phyloP scores from a whole-genome alignment of 768 basidiomycete species.

The Phlegmacium glaucopus region DNA sequence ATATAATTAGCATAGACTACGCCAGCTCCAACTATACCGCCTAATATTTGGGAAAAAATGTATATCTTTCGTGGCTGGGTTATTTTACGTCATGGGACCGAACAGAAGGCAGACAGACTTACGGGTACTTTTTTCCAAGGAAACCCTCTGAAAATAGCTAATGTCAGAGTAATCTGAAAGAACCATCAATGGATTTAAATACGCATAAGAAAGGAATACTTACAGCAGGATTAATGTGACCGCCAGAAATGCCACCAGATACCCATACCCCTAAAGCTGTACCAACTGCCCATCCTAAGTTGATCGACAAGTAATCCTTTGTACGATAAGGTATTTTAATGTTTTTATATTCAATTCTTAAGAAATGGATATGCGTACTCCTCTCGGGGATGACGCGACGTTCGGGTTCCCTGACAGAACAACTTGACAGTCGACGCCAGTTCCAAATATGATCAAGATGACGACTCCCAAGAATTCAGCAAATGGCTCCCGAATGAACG shows the following conservation, averaged over 20 bases:
- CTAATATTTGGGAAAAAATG: constrained; percentile 52
- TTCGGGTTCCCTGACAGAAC: constrained; percentile 42
- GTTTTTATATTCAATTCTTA: neutral
- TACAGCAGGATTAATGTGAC: constrained; percentile 74
- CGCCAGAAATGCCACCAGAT: constrained; percentile 63
- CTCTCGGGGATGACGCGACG: constrained; percentile 48
- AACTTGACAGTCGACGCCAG: constrained; percentile 55
- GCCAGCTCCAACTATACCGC: constrained; percentile 54
- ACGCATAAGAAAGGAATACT: constrained; percentile 11
- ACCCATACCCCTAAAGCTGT: constrained; percentile 69
- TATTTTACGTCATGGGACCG: neutral
- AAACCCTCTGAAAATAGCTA: constrained; percentile 69
- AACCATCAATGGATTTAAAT: constrained; percentile 1
- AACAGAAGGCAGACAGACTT: constrained; percentile 1
- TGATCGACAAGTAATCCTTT: constrained; percentile 46
- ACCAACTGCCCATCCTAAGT: constrained; percentile 57
- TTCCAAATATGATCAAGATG: constrained; percentile 57
- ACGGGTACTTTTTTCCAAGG: constrained; percentile 79
- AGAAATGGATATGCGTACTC: constrained; percentile 38
- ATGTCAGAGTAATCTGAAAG: constrained; percentile 59
- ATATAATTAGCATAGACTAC: constrained; percentile 63
- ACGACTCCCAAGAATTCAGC: constrained; percentile 64
- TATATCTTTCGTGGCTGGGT: constrained; percentile 15
- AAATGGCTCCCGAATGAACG: constrained; percentile 50
- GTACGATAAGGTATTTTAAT: constrained; percentile 1